Base-by-base conservation (phyloP, 495 filamentous ascomycete genomes). In the Penicillium maclennaniae region DNA sequence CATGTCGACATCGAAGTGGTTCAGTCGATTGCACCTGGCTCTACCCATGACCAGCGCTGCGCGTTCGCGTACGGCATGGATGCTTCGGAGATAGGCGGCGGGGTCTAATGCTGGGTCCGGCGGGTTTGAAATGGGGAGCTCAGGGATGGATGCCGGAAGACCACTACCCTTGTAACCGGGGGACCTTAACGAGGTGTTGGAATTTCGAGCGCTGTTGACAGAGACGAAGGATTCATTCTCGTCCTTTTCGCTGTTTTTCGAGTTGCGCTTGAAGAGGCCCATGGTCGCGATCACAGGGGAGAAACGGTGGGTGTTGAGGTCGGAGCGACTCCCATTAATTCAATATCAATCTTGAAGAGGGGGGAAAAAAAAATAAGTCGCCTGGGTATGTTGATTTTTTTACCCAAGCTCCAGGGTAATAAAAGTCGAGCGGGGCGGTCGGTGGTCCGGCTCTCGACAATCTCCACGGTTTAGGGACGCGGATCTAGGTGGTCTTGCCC, bases 1-100 rank as follows among this genome's bases (percentile, higher is more conserved):
- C 79, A 92, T 83, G 63, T 98, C 92, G 10, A 97, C 92, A 50
- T 87, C 85, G 66, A 98, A 98, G 71, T 97, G 93, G 53, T 80
- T 81, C 49, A 98, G 79, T 53, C 87, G 74, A 56, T 97, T 90
- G 47, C 73, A 73, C 67, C 87, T 82, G 3, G 93, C 93, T 69
- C 87, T 90, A 50, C 86, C 77, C 46, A 87, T 77, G 34, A 97
- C 78, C 49, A 91, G 67, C 53, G 71, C 79, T 61, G 79, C 86
- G 50, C 92, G 77, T 61, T 96, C 88, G 27, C 95, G 81, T 9
- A 98, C 91, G 19, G 93, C 83, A 64, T 89, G 83, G 59, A 98
- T 84, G 70, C 92, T 97, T 55, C 87, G 80, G 52, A 98, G 83
- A 71, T 97, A 98, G 47, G 84, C 91, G 14, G 88, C 92, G 15